These are phyloP conservation scores for Ceratobasidium papillatum DNA, from an alignment of 1,284 basidiomycete species.

Conservation along the genomic window DNA sequence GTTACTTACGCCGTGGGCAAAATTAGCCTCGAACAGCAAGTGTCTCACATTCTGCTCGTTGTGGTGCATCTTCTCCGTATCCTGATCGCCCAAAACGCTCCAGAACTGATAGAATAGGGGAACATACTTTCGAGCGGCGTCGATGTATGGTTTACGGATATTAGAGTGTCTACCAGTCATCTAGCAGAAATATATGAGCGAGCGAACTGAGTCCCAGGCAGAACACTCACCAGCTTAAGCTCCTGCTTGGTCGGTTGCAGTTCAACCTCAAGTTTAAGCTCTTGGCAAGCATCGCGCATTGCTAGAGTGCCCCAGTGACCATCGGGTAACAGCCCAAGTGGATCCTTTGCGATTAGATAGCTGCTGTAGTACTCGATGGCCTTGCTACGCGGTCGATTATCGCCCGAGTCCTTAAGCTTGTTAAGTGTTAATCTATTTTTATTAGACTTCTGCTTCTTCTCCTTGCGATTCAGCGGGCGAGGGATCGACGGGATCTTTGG, in stretches of 20 bases:
- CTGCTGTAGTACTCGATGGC: not conserved
- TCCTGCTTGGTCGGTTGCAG: not conserved
- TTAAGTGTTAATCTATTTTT: not conserved
- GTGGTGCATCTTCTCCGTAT: not conserved
- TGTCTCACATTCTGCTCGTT: not conserved
- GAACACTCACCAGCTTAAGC: not conserved
- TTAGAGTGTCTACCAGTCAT: not conserved
- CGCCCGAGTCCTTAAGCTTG: not conserved
- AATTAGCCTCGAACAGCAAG: not conserved
- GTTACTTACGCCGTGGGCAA: not conserved
- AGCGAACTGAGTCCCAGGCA: not conserved
- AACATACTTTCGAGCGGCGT: not conserved
- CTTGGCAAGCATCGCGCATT: not conserved
- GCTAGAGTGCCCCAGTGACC: not conserved
- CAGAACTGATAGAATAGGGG: not conserved
- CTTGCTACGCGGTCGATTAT: not conserved
- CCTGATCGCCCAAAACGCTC: not conserved
- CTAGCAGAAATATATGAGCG: not conserved
- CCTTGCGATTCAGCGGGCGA: not conserved
- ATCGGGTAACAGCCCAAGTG: not conserved
- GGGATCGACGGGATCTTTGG: not conserved
- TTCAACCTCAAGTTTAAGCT: not conserved
- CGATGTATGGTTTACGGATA: not conserved
- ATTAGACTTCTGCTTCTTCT: not conserved
- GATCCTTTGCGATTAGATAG: not conserved